phyloP scores from a whole-genome alignment of 1,284 basidiomycete genomes.

The Spongiforma sp. region DNA sequence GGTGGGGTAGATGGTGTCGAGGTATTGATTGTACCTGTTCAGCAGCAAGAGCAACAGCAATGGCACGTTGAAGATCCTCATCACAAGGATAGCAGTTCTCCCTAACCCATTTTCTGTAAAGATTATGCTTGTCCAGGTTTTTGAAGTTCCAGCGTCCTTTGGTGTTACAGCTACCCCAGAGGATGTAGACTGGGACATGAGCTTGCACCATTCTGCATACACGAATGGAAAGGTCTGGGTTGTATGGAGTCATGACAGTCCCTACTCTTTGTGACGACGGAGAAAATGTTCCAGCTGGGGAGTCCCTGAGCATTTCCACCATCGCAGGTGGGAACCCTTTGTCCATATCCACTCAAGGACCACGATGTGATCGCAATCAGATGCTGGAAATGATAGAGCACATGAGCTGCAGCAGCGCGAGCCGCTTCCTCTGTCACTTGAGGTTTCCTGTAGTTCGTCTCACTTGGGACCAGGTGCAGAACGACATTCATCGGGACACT shows the following conservation, averaged over 20 bases:
- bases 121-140: neutral
- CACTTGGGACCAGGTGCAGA: neutral
- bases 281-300: slow-evolving; percentile 6
- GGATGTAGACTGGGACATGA: slow-evolving; percentile 7
- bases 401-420: slow-evolving; percentile 3
- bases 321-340: slow-evolving; percentile 10
- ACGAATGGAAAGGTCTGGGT: neutral
- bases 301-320: slow-evolving; percentile 14
- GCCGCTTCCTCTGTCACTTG: slow-evolving; percentile 1
- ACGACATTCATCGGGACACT: slow-evolving; percentile 5
- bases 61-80: neutral
- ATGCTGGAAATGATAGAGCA: slow-evolving; percentile 5
- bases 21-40: neutral
- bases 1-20: neutral
- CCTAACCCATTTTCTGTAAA: neutral
- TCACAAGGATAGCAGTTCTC: slow-evolving; percentile 7
- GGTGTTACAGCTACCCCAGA: neutral
- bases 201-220: slow-evolving; percentile 2
- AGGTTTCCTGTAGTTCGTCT: slow-evolving; percentile 1
- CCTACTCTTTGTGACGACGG: neutral
- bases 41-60: neutral
- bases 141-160: neutral
- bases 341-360: slow-evolving; percentile 7
- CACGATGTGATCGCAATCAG: slow-evolving; percentile 5
- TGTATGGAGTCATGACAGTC: neutral